A percentile compares a stretch with the other conserved stretches of the same genome.
Evolutionary conservation across 208 protist genomes (phyloP).

Genomic region (Leishmania aethiopica): DNA sequence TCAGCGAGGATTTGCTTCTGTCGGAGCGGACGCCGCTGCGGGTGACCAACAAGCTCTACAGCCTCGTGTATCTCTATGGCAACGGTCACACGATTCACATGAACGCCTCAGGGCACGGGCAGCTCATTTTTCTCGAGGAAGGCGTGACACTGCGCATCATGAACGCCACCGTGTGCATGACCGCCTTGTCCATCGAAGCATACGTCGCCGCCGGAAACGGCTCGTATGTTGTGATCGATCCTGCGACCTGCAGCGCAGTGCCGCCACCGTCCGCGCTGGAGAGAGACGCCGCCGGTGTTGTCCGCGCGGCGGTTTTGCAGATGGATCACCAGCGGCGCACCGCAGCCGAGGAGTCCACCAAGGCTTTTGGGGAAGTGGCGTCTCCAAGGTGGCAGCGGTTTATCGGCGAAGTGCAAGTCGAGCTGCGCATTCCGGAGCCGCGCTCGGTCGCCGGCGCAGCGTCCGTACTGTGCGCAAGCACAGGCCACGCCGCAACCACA

Average conservation of each 20-base stretch:
- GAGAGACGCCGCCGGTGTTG: neutral
- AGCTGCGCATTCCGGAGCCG: conserved; percentile 29
- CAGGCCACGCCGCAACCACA: neutral
- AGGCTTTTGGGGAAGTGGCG: neutral
- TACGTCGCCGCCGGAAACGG: conserved; percentile 67
- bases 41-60: conserved; percentile 39
- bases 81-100: conserved; percentile 67
- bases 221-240: conserved; percentile 65
- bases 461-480: neutral
- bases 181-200: conserved; percentile 53
- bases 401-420: conserved; percentile 23
- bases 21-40: conserved; percentile 47
- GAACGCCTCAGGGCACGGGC: conserved; percentile 25
- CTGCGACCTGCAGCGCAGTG: conserved; percentile 34
- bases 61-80: conserved; percentile 67
- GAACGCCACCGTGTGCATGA: conserved; percentile 57
- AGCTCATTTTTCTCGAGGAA: conserved; percentile 60
- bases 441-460: neutral
- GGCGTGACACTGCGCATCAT: conserved; percentile 71
- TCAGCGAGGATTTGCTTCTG: conserved; percentile 53
- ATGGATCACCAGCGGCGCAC: neutral
- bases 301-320: neutral
- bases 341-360: neutral
- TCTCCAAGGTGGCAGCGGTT: conserved; percentile 16
- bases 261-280: neutral